These are phyloP conservation scores for Exobasidium rhododendri DNA, from an alignment of 1,284 basidiomycete species.

Conservation along the genomic window DNA sequence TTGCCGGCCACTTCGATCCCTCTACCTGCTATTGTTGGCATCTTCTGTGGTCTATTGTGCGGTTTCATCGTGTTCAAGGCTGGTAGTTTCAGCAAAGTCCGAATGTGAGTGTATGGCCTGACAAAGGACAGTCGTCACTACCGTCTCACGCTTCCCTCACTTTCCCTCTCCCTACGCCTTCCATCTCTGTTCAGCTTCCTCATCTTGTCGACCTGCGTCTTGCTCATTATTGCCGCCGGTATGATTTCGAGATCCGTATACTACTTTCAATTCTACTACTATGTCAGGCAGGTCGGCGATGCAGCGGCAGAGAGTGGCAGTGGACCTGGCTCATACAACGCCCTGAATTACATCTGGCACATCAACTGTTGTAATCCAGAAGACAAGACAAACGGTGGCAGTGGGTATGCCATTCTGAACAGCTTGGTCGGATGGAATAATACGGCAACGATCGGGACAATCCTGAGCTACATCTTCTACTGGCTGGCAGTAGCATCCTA, in stretches of 20 bases:
- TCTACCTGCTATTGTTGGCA: slow-evolving; percentile 47
- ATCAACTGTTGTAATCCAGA: slow-evolving; percentile 79
- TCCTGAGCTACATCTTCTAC: slow-evolving; percentile 43
- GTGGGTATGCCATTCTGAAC: slow-evolving; percentile 49
- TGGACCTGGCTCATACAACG: slow-evolving; percentile 45
- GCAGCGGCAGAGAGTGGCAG: slow-evolving; percentile 40
- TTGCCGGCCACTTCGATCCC: slow-evolving; percentile 48
- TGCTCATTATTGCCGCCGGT: slow-evolving; percentile 49
- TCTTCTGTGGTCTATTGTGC: slow-evolving; percentile 32
- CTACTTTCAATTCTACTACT: slow-evolving; percentile 48
- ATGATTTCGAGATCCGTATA: slow-evolving; percentile 45
- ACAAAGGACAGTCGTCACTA: background rate
- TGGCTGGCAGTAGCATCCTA: slow-evolving; percentile 40
- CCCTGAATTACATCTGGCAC: slow-evolving; percentile 48
- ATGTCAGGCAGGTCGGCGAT: slow-evolving; percentile 43
- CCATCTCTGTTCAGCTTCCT: slow-evolving; percentile 36
- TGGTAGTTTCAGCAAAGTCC: slow-evolving; percentile 33
- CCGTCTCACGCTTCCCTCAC: background rate
- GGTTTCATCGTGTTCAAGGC: slow-evolving; percentile 45
- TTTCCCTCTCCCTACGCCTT: too few relatives aligned
- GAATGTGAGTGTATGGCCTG: slow-evolving; percentile 17
- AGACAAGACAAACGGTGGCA: slow-evolving; percentile 35
- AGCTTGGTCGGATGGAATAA: slow-evolving; percentile 51
- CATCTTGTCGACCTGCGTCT: slow-evolving; percentile 40
- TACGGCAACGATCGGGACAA: slow-evolving; percentile 39